These are phyloP conservation scores for Colletotrichum sp. DNA, from an alignment of 2,329 filamentous ascomycete species.

Conservation along the genomic window DNA sequence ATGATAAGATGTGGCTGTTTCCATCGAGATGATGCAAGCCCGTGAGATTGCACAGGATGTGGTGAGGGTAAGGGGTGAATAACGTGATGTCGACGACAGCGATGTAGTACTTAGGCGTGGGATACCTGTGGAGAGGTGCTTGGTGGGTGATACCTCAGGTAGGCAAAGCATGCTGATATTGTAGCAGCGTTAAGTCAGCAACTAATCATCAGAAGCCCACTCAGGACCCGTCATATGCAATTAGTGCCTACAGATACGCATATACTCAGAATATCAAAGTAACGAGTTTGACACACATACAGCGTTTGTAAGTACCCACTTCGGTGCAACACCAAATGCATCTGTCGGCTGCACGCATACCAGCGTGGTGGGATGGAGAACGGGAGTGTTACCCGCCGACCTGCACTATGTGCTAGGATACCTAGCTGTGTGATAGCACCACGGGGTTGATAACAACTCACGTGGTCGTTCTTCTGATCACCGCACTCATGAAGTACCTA, in stretches of 20 bases:
- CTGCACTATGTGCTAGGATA: neutral
- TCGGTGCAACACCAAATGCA: neutral
- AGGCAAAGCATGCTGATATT: neutral
- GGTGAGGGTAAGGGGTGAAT: neutral
- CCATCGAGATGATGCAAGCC: neutral
- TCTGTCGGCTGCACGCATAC: neutral
- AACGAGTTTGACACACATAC: neutral
- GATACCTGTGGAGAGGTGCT: neutral
- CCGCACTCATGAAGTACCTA: neutral
- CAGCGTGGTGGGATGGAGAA: neutral
- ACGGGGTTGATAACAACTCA: neutral
- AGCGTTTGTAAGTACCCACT: neutral
- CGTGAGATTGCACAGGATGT: neutral
- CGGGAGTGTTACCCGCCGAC: neutral
- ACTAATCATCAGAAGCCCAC: neutral
- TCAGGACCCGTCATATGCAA: neutral
- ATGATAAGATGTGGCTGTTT: neutral
- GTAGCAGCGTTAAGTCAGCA: neutral
- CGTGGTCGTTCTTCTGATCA: neutral
- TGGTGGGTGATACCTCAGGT: neutral
- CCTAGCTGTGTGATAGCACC: neutral
- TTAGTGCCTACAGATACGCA: neutral
- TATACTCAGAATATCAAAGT: neutral
- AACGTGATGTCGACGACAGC: neutral
- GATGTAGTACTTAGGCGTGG: neutral